Evolutionary conservation across 2,329 filamentous ascomycete species (phyloP).

Genomic region (Venturia nashicola): DNA sequence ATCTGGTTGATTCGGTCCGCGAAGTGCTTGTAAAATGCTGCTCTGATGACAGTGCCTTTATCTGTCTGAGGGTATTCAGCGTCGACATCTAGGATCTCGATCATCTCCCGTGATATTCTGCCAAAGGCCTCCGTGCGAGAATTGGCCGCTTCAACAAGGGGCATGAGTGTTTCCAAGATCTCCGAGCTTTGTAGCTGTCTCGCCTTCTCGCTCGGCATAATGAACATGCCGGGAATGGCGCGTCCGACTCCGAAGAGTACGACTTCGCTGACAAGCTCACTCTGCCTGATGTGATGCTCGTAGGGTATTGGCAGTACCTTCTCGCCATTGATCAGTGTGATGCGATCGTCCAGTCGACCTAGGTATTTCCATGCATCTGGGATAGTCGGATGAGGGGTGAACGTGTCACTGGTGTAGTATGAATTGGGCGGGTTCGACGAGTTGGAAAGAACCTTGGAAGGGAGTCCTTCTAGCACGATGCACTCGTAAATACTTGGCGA

Average conservation of each 20-base stretch:
- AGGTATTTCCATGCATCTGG: conserved; percentile 36
- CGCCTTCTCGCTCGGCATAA: conserved; percentile 38
- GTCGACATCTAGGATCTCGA: conserved; percentile 35
- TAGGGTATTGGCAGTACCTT: conserved; percentile 36
- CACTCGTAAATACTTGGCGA: conserved; percentile 28
- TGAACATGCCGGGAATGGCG: conserved; percentile 39
- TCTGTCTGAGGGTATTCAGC: conserved; percentile 37
- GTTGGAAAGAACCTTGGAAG: conserved; percentile 29
- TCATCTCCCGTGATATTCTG: conserved; percentile 39
- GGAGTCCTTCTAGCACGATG: conserved; percentile 24
- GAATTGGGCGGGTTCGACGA: conserved; percentile 28
- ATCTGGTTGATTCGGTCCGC: conserved; percentile 33
- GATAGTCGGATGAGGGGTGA: conserved; percentile 30
- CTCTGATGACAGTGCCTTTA: conserved; percentile 45
- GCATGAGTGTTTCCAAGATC: conserved; percentile 36
- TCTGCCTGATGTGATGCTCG: conserved; percentile 43
- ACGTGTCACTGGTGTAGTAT: conserved; percentile 40
- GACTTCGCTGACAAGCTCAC: conserved; percentile 41
- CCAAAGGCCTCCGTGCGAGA: conserved; percentile 38
- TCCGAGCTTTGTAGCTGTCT: conserved; percentile 18
- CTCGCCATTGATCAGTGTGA: conserved; percentile 38
- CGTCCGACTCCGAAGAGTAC: conserved; percentile 45
- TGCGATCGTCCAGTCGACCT: conserved; percentile 33
- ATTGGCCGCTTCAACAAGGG: conserved; percentile 40
- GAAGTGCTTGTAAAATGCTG: conserved; percentile 38